Evolutionary conservation across 2,329 filamentous ascomycete species (phyloP).

Genomic region (Teratosphaeria zuluensis): DNA sequence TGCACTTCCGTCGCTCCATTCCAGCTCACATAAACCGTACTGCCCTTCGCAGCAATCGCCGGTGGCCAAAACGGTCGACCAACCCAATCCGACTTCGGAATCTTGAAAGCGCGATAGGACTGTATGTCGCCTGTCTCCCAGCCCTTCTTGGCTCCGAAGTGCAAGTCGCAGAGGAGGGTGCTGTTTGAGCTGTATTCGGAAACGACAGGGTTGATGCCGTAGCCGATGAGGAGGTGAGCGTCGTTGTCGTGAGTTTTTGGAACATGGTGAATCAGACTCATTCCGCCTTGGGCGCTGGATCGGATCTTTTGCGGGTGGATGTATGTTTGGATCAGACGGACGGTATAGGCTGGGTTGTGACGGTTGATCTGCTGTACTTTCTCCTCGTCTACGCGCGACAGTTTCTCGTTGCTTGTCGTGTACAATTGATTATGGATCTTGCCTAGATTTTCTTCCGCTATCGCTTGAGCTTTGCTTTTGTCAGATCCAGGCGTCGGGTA

Average conservation of each 20-base stretch:
- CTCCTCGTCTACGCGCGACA: constrained; percentile 5
- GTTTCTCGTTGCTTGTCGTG: neutral
- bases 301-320: constrained; percentile 11
- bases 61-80: constrained; percentile 12
- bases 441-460: neutral
- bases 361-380: constrained; percentile 11
- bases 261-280: neutral
- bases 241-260: neutral
- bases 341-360: constrained; percentile 9
- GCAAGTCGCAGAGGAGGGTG: constrained; percentile 17
- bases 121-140: constrained; percentile 21
- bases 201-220: constrained; percentile 20
- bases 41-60: constrained; percentile 3
- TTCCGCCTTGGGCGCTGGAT: constrained; percentile 17
- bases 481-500: constrained; percentile 9
- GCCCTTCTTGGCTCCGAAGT: constrained; percentile 14
- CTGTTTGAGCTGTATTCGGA: constrained; percentile 17
- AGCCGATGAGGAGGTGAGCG: constrained; percentile 16
- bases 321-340: constrained; percentile 14
- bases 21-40: constrained; percentile 15
- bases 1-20: constrained; percentile 20
- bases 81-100: constrained; percentile 10
- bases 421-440: neutral
- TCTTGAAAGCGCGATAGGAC: constrained; percentile 20
- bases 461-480: neutral